These are phyloP conservation scores for Pseudotsuga menziesii DNA, from an alignment of 75 land plant species.

Conservation along the genomic window DNA sequence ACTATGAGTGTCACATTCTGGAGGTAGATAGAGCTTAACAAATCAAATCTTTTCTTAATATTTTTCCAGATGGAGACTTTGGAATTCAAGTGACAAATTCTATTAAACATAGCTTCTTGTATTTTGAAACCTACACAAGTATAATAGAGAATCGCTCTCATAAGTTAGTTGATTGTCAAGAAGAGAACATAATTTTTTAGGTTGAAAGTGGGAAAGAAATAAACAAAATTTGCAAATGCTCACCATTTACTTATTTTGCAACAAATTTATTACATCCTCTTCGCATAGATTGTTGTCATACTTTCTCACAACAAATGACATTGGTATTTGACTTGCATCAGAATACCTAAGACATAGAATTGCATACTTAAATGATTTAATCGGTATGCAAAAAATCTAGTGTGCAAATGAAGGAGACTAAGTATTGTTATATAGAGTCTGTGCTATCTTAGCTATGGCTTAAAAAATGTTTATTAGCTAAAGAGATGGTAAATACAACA, in stretches of 20 bases:
- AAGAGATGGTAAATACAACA: too few species aligned
- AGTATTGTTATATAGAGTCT: too few species aligned
- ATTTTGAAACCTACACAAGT: conserved; percentile 53
- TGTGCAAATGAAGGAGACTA: too few species aligned
- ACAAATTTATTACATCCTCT: conserved; percentile 30
- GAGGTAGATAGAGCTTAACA: conserved; percentile 12
- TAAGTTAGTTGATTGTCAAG: too few species aligned
- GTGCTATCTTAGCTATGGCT: too few species aligned
- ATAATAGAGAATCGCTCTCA: background rate
- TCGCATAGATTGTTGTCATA: conserved; percentile 18
- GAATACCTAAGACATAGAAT: conserved; percentile 26
- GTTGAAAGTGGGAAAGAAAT: background rate
- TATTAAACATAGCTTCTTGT: conserved; percentile 59
- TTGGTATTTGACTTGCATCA: conserved; percentile 50
- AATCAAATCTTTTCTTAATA: conserved; percentile 74
- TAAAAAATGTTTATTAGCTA: too few species aligned
- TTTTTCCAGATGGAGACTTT: conserved; percentile 70
- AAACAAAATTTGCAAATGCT: background rate
- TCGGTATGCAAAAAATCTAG: too few species aligned
- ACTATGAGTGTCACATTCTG: background rate
- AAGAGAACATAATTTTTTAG: too few species aligned
- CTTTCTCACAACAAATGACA: conserved; percentile 41
- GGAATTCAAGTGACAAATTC: conserved; percentile 48
- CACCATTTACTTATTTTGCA: conserved; percentile 27
- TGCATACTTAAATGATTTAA: too few species aligned